Base-by-base conservation (phyloP, 2,329 filamentous ascomycete species). In the Aspergillus tanneri region DNA sequence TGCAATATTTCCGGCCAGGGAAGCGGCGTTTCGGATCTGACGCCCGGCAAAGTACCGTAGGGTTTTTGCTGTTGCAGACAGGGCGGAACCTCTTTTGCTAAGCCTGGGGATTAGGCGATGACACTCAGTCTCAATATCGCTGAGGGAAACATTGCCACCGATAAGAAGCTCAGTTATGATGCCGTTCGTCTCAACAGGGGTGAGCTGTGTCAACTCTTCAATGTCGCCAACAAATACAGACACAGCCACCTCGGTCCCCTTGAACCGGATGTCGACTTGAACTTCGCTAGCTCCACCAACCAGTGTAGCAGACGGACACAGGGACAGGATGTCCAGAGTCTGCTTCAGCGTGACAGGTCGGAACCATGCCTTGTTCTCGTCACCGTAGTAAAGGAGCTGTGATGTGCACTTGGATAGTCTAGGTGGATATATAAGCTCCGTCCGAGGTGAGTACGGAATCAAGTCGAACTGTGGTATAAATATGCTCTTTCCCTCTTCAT, bases 251-350 rank as follows among this genome's bases (percentile, higher is more conserved):
- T 89, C 80, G 71, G 91, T 78, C 1, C 83, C 87, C 72, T 95
- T 95, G 79, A 96, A 95, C 70, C 92, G 93, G 71, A 90, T 87
- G 69, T 96, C 90, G 50, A 96, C 93, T 69, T 95, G 90, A 0
- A 89, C 95, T 67, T 96, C 90, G 3, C 88, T 92, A 63, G 88
- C 92, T 50, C 90, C 90, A 35, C 88, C 88, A 46, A 96, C 92
- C 47, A 96, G 84, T 67, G 95, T 95, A 7, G 90, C 88, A 9
- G 84, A 82, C 0, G 90, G 90, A 55, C 88, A 84, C 0, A 79
- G 82, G 52, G 77, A 83, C 72, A 95, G 93, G 71, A 96, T 91
- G 62, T 92, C 85, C 3, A 95, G 77, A 2, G 95, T 74, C 65
- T 96, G 88, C 14, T 86, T 75, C 9, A 95, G 64, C 0, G 87